Base-by-base conservation (phyloP, 2,329 filamentous ascomycete species). In the Fusarium sarcochroum region DNA sequence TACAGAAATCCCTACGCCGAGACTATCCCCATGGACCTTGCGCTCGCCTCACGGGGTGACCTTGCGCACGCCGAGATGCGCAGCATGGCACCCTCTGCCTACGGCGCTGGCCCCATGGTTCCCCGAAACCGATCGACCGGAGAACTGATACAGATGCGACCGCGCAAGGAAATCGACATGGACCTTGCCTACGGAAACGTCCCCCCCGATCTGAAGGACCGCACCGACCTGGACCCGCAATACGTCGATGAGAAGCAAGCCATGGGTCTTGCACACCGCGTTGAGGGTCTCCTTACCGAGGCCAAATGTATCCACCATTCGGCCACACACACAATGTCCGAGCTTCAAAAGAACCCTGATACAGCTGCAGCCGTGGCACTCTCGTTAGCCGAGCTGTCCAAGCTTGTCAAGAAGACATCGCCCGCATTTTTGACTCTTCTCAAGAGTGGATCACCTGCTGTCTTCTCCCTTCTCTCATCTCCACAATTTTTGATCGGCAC, bases 401-500 rank as follows among this genome's bases (percentile, higher is more conserved):
- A 90, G 23, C 80, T 98, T 6, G 86, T 93, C 1, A 86, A 88
- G 51, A 97, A 97, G 78, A 91, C 98, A 86, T 93, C 92, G 1
- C 96, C 96, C 0, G 88, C 89, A 2, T 92, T 95, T 20, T 82
- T 99, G 8, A 83, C 86, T 13, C 83, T 91, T 2, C 82, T 98
- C 75, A 97, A 97, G 80, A 86, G 89, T 38, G 90, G 90, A 20
- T 95, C 94, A 37, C 96, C 96, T 0, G 91, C 92, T 9, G 90
- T 97, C 20, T 95, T 97, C 72, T 92, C 91, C 0, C 86, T 99
- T 21, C 87, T 99, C 5, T 90, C 93, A 0, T 94, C 91, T 58
- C 96, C 96, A 1, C 93, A 99, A 76, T 99, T 99, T 77, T 87
- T 98, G 67, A 97, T 99, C 73, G 94, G 94, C 6, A 93, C 93